Evolutionary conservation across 768 basidiomycete genomes (phyloP), one percentile per base, ranked within the genome.

Genomic region (Mrakia hoshinonis): DNA sequence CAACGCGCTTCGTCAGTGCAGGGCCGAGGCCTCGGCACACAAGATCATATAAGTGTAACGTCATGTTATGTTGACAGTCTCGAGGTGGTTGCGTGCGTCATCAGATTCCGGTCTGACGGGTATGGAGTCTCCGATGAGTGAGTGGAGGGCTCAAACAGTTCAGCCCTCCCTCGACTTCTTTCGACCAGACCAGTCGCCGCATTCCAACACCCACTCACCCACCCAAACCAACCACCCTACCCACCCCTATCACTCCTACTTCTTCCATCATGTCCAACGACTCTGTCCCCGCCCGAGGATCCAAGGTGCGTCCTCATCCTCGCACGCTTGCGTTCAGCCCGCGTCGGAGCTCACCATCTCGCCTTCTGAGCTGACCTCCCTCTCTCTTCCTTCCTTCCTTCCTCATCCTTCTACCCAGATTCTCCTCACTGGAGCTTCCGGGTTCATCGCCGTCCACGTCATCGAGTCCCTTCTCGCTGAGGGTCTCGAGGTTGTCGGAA

Each of bases 401-500:
- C 54, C 46, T 26, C 31, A 3, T 11, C 47, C 34, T 11, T 34
- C 48, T 26, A 24, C 24, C 9, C 61, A 72, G 70, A 51, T 77
- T 15, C 74, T 77, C 36, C 47, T 77, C 52, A 73, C 76, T 12
- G 76, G 76, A 9, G 73, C 74, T 4, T 68, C 64, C 4, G 76
- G 86, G 26, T 87, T 82, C 77, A 81, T 87, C 4, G 86, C 85
- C n/a, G 78, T 81, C 4, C 87, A 87, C 85, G 81, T 87, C 61
- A 84, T 85, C 22, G 80, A 81, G 49, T 76, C 74, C 11, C 81
- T 89, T 12, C 83, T 91, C 15, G 84, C 87, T 72, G 79, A 81
- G 7, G 88, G 89, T 0, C 89, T 85, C 76, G 79, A 77, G 11
- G 85, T 87, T 26, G 84, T 87, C 9, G 88, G 86, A 0, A 86